Conservation (phyloP, 2,329 filamentous ascomycete genomes). For the Hymenoscyphus repandus region DNA sequence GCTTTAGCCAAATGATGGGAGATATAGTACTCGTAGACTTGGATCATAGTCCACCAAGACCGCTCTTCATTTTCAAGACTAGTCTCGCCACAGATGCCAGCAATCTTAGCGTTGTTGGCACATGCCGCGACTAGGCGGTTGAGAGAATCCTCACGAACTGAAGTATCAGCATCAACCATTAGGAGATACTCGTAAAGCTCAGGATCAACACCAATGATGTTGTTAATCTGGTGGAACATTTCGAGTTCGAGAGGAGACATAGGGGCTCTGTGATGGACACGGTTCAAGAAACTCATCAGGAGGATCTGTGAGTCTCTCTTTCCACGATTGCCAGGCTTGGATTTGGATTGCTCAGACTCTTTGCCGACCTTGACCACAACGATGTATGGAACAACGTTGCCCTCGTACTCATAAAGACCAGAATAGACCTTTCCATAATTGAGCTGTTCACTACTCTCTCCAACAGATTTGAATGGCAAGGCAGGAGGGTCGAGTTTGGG, state of each 20-base stretch:
- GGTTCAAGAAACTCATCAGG: constrained; percentile 95
- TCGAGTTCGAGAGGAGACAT: constrained; percentile 97
- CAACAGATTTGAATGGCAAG: constrained; percentile 89
- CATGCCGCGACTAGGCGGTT: constrained; percentile 91
- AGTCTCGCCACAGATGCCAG: constrained; percentile 95
- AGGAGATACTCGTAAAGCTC: constrained; percentile 95
- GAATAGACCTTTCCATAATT: constrained; percentile 99
- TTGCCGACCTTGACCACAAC: constrained; percentile 97
- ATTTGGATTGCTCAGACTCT: constrained; percentile 83
- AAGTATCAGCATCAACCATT: constrained; percentile 97
- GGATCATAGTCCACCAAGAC: constrained; percentile 99
- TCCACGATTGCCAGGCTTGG: constrained; percentile 95
- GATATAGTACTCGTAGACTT: constrained; percentile 99
- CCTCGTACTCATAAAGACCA: constrained; percentile 94
- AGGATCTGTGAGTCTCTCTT: constrained; percentile 98
- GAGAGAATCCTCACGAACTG: constrained; percentile 83
- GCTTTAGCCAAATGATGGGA: constrained; percentile 96
- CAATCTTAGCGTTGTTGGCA: constrained; percentile 91
- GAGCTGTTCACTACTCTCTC: constrained; percentile 81
- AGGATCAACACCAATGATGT: constrained; percentile 96
- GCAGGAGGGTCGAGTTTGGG: constrained; percentile 94
- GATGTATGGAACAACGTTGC: constrained; percentile 93
- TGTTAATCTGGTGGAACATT: constrained; percentile 99
- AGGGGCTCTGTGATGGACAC: constrained; percentile 85
- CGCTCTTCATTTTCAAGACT: constrained; percentile 91